Evolutionary conservation across 2,329 filamentous ascomycete genomes (phyloP).

Genomic region (Sporothrix phasma): DNA sequence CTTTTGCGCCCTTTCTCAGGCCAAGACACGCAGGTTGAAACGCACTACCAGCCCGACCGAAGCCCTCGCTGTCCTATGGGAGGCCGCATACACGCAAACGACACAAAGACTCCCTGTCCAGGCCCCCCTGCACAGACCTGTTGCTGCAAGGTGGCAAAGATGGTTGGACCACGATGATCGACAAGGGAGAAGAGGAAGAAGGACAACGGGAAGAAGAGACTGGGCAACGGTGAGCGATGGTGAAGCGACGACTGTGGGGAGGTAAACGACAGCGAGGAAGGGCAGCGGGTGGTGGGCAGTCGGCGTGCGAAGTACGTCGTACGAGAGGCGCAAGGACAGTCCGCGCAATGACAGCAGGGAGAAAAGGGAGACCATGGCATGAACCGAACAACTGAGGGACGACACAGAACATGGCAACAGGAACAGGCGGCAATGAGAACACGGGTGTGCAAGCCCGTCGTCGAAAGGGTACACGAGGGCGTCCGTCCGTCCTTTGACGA

Average conservation of each 20-base stretch:
- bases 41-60: not conserved
- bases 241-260: not conserved
- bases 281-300: not conserved
- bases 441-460: not conserved
- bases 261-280: not conserved
- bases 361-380: not conserved
- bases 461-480: not conserved
- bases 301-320: too few relatives aligned
- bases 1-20: not conserved
- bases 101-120: not conserved
- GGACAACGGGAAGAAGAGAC: too few relatives aligned
- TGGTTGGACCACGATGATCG: slow-evolving; percentile 1
- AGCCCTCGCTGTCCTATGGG: not conserved
- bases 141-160: not conserved
- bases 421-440: too few relatives aligned
- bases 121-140: not conserved
- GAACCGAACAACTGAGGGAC: not conserved
- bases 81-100: not conserved
- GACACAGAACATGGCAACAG: not conserved
- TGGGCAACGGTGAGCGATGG: not conserved
- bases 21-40: not conserved
- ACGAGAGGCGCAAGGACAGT: not conserved
- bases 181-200: too few relatives aligned
- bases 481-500: not conserved
- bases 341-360: not conserved